Evolutionary conservation across 2,329 filamentous ascomycete species (phyloP).

Genomic region (Pseudogymnoascus sp.): DNA sequence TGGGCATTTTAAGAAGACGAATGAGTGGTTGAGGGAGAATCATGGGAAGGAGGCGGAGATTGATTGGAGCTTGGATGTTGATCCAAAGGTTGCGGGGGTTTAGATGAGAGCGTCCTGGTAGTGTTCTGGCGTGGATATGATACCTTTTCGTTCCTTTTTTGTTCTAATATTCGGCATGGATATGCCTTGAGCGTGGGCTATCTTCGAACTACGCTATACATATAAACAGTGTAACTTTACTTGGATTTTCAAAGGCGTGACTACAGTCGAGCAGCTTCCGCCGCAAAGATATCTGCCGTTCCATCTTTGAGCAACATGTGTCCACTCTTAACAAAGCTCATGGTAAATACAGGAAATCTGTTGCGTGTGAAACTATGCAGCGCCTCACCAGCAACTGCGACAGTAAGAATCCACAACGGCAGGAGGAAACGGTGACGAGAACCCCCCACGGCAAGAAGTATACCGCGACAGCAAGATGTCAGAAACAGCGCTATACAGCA

Average conservation of each 20-base stretch:
- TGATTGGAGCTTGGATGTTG: constrained; percentile 61
- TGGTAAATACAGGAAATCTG: no score
- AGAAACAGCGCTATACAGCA: no score
- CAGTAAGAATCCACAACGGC: neutral
- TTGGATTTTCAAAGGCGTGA: neutral
- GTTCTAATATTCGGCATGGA: neutral
- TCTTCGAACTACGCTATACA: neutral
- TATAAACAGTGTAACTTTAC: neutral
- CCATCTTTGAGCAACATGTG: no score
- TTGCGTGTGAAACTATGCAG: no score
- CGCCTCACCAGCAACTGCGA: no score
- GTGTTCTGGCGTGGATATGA: neutral
- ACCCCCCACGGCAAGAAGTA: neutral
- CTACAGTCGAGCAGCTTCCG: no score
- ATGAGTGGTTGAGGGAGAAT: constrained; percentile 70
- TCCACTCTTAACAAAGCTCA: no score
- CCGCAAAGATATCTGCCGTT: no score
- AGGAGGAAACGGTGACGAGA: neutral
- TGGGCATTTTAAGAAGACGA: constrained; percentile 71
- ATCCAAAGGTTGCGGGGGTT: constrained; percentile 14
- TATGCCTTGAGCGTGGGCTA: neutral
- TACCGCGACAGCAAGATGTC: neutral
- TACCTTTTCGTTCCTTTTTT: neutral
- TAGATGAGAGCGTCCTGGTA: neutral
- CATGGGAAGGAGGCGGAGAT: constrained; percentile 78